Base-by-base conservation (phyloP, 441 rosid genomes). In the Mallotus repandus region DNA sequence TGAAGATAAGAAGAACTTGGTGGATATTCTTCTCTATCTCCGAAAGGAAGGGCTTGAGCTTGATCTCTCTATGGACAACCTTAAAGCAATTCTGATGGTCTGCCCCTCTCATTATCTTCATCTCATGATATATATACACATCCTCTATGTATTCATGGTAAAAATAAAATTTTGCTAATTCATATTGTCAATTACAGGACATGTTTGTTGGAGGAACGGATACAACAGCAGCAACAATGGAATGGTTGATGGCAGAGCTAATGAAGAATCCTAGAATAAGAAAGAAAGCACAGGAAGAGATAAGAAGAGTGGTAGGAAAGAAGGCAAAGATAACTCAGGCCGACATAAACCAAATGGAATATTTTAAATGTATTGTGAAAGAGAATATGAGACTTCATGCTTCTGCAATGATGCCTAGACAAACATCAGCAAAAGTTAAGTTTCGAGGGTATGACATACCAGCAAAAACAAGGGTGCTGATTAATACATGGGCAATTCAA, bases 211-310 rank as follows among this genome's bases (percentile, higher is more conserved):
- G 75, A 0, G 85, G 83, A 19, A 75, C 77, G 0, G 81, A 74
- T 46, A 74, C 83, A 41, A 66, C 78, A 1, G 71, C 71, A 0
- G 79, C 78, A 21, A 66, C 68, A 13, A 55, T 80, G 59, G 85
- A 80, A 7, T 80, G 83, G 81, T 25, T 56, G 41, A 77, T 82
- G 83, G 66, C 85, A 29, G 83, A 82, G 67, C 71, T 80, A 16
- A 67, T 77, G 58, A 82, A 70, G 52, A 72, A 80, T 54, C 83
- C 81, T 18, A 68, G 57, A 29, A 73, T 72, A 4, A 60, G 76
- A 79, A 72, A 66, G 63, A 80, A 77, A 58, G 78, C 83, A 3
- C 80, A 80, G 63, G 79, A 65, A 67, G 81, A 82, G 68, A 78
- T 76, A 66, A 66, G 82, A 46, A 49, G 61, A 68, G 48, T 43